Conservation (phyloP, 768 basidiomycete species). For the Mycena alexandri region DNA sequence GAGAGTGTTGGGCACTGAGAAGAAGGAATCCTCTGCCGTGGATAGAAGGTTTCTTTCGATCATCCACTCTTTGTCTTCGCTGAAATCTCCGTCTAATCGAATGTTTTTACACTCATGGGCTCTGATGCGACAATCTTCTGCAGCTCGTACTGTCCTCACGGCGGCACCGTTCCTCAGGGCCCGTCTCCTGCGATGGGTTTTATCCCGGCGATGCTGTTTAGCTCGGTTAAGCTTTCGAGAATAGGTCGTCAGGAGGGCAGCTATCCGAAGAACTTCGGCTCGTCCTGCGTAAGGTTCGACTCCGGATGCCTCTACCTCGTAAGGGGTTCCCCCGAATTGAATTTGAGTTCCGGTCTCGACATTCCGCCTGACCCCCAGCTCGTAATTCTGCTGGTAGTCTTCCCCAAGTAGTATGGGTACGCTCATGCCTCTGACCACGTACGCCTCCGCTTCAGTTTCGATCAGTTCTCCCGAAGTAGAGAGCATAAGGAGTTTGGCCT, state of each 20-base stretch:
- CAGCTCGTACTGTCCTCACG: background rate
- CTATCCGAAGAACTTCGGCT: background rate
- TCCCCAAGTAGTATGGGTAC: conserved; percentile 10
- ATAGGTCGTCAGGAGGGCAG: background rate
- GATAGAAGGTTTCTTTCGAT: background rate
- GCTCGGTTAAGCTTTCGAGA: background rate
- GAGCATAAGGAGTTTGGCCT: background rate
- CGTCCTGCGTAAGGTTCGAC: background rate
- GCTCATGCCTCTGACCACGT: background rate
- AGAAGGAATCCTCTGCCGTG: background rate
- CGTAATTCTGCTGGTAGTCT: conserved; percentile 8
- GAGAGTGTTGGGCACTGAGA: background rate
- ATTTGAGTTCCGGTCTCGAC: background rate
- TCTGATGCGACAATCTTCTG: background rate
- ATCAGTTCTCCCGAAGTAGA: background rate
- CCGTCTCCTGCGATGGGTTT: background rate
- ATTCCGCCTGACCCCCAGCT: background rate
- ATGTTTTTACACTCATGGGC: background rate
- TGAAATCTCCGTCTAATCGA: background rate
- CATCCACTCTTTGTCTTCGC: background rate
- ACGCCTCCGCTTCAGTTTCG: background rate
- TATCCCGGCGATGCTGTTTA: background rate
- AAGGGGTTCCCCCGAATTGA: background rate
- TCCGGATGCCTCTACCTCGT: background rate
- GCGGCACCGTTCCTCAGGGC: background rate